phyloP scores from a whole-genome alignment of 1,284 basidiomycete species.

The Flammula alnicola region DNA sequence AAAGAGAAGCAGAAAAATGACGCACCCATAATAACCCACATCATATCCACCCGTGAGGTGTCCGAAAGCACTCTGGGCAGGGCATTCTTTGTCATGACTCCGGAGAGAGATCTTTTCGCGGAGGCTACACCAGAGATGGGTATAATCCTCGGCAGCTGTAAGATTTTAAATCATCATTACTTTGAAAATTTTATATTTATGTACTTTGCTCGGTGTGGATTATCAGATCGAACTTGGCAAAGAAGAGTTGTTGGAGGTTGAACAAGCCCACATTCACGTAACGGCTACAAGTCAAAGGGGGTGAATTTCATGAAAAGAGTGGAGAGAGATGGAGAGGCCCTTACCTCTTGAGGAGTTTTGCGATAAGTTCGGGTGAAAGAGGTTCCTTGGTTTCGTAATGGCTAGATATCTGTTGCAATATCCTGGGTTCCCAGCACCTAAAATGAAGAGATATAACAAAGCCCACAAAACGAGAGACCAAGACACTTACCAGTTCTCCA shows the following conservation, averaged over 20 bases:
- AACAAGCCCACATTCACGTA: constrained; percentile 82
- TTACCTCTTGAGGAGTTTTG: constrained; percentile 79
- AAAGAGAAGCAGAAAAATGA: background rate
- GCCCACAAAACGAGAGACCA: background rate
- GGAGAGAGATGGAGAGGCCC: constrained; percentile 9
- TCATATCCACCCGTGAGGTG: constrained; percentile 80
- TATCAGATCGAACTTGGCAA: constrained; percentile 78
- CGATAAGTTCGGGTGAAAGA: constrained; percentile 75
- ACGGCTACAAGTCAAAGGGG: constrained; percentile 53
- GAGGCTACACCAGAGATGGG: constrained; percentile 73
- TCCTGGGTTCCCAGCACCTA: constrained; percentile 80
- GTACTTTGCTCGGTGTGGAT: constrained; percentile 74
- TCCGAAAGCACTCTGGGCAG: constrained; percentile 73
- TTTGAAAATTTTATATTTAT: background rate
- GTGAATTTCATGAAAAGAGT: background rate
- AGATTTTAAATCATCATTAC: background rate
- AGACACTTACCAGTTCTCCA: constrained; percentile 78
- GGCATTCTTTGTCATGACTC: constrained; percentile 61
- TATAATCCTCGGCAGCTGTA: constrained; percentile 67
- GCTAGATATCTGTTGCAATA: constrained; percentile 75
- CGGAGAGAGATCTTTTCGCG: constrained; percentile 71
- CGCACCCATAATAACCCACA: constrained; percentile 79
- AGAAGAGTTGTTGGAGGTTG: constrained; percentile 83
- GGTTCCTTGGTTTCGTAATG: constrained; percentile 78
- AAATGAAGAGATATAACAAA: background rate